Evolutionary conservation across 2,329 filamentous ascomycete genomes (phyloP).

Genomic region (Talaromyces sp.): DNA sequence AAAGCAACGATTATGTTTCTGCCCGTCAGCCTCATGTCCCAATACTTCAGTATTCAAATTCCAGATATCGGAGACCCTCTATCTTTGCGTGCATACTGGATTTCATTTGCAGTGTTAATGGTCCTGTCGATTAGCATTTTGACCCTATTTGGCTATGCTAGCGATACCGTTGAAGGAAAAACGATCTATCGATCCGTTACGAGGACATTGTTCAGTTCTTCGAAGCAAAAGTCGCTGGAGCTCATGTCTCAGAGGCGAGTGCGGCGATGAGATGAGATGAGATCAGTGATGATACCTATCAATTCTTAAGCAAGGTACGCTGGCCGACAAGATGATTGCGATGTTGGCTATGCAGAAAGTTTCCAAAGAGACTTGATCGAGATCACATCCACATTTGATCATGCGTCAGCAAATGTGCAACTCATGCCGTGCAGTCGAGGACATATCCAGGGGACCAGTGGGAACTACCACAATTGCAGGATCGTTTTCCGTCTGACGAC

Average conservation of each 20-base stretch:
- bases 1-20: conserved; percentile 75
- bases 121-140: conserved; percentile 59
- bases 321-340: not conserved
- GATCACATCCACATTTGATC: not conserved
- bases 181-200: conserved; percentile 50
- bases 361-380: not conserved
- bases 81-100: conserved; percentile 65
- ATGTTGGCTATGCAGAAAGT: not conserved
- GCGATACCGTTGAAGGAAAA: conserved; percentile 57
- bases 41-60: conserved; percentile 70
- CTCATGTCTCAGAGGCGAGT: conserved; percentile 19
- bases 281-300: not conserved
- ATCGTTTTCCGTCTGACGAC: not conserved
- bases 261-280: not conserved
- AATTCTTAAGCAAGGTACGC: not conserved
- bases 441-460: not conserved
- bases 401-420: not conserved
- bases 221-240: conserved; percentile 28
- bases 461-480: not conserved
- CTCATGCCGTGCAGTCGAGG: not conserved
- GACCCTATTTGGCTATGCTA: conserved; percentile 57
- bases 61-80: conserved; percentile 57
- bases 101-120: conserved; percentile 63
- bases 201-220: conserved; percentile 36
- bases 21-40: conserved; percentile 71